phyloP scores from a whole-genome alignment of 176 grass and related monocot species.

The Aechmea fasciata region DNA sequence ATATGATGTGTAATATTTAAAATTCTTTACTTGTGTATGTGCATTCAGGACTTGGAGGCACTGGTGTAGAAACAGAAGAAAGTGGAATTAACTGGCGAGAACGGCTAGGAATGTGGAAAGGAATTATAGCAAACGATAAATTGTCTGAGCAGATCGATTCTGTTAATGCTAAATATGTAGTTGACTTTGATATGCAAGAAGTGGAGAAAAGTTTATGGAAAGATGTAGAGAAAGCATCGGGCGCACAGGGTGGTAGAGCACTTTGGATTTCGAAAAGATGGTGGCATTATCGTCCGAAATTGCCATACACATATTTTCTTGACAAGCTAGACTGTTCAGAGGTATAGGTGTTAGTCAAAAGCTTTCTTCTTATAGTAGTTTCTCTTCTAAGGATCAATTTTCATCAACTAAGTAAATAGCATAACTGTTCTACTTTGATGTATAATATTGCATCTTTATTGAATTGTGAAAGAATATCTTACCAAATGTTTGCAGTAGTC shows the following conservation, averaged over 20 bases:
- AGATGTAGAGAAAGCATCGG: conserved; percentile 22
- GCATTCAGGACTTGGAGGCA: not conserved
- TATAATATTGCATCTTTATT: too few species aligned
- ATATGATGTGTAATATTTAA: too few species aligned
- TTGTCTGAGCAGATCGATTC: conserved; percentile 25
- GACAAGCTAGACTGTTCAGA: conserved; percentile 26
- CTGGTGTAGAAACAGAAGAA: conserved; percentile 1
- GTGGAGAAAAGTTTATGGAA: conserved; percentile 32
- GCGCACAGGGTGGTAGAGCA: conserved; percentile 16
- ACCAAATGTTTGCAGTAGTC: too few species aligned
- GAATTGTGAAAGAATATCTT: too few species aligned
- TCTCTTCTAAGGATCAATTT: not conserved
- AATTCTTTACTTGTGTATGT: not conserved
- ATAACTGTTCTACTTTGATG: too few species aligned
- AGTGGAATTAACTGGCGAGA: conserved; percentile 22
- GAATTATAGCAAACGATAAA: conserved; percentile 28
- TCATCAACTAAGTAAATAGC: too few species aligned
- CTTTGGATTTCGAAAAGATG: conserved; percentile 33
- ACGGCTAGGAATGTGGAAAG: conserved; percentile 25
- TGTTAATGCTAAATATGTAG: conserved; percentile 33
- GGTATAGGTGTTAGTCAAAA: conserved; percentile 8
- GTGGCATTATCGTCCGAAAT: conserved; percentile 32
- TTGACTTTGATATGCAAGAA: conserved; percentile 45
- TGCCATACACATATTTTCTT: conserved; percentile 25
- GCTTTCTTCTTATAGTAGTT: not conserved